phyloP scores from a whole-genome alignment of 2,329 filamentous ascomycete species.

The Sordariomycetes sp. region DNA sequence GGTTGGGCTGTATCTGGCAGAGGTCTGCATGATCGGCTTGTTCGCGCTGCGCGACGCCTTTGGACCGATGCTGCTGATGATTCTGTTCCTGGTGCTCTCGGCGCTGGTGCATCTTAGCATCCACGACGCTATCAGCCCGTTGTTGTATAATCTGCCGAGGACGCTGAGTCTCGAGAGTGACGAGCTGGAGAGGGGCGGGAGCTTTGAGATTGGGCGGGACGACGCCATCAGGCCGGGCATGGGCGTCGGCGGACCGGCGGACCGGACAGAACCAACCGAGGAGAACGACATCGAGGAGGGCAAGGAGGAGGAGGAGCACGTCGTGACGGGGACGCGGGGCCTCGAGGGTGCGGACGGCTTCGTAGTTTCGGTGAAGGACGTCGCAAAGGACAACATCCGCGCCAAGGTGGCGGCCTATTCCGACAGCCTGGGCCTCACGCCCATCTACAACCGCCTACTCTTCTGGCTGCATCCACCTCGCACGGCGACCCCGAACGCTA shows the following conservation, averaged over 20 bases:
- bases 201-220: constrained; percentile 7
- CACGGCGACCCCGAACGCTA: constrained; percentile 27
- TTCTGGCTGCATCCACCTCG: constrained; percentile 14
- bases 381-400: constrained; percentile 20
- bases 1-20: constrained; percentile 69
- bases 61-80: constrained; percentile 62
- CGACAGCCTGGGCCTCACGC: constrained; percentile 13
- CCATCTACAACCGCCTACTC: constrained; percentile 13
- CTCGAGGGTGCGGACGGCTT: constrained; percentile 24
- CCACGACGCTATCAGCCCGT: constrained; percentile 58
- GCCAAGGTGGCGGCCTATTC: constrained; percentile 10
- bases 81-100: constrained; percentile 63
- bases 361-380: constrained; percentile 15
- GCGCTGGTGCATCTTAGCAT: constrained; percentile 63
- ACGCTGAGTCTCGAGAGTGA: constrained; percentile 40
- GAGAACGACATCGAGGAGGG: constrained; percentile 9
- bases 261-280: not conserved
- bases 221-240: constrained; percentile 3
- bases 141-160: constrained; percentile 68
- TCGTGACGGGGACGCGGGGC: constrained; percentile 10
- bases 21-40: constrained; percentile 73
- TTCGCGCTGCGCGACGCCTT: constrained; percentile 57
- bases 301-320: constrained; percentile 6
- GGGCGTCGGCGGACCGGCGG: too few relatives aligned
- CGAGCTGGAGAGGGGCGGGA: constrained; percentile 3